Evolutionary conservation across 2,329 filamentous ascomycete genomes (phyloP).

Genomic region (Fusarium chlamydosporum): DNA sequence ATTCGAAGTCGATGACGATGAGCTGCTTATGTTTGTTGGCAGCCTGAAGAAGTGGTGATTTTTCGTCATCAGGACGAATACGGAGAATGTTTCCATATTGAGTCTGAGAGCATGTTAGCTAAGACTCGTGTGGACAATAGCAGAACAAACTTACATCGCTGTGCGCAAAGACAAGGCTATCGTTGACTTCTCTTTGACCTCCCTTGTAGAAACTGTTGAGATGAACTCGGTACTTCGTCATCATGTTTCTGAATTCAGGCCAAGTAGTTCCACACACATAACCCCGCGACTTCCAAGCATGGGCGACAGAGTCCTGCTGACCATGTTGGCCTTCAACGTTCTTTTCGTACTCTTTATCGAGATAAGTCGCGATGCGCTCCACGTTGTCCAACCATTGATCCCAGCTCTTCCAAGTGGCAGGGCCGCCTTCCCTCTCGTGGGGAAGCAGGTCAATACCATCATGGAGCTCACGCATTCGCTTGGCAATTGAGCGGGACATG

Average conservation of each 20-base stretch:
- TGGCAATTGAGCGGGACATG: conserved; percentile 92
- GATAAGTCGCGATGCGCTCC: conserved; percentile 68
- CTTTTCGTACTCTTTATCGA: conserved; percentile 71
- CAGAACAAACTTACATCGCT: conserved; percentile 79
- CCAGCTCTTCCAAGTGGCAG: conserved; percentile 93
- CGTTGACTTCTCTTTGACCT: conserved; percentile 71
- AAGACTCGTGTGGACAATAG: neutral
- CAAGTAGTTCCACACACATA: conserved; percentile 88
- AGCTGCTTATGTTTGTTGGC: conserved; percentile 96
- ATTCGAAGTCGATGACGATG: conserved; percentile 98
- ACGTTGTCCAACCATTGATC: conserved; percentile 86
- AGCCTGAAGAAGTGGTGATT: conserved; percentile 88
- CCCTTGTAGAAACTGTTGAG: conserved; percentile 81
- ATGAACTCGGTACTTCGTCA: conserved; percentile 83
- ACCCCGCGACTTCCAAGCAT: conserved; percentile 76
- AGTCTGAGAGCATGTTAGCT: conserved; percentile 69
- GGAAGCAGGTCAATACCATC: conserved; percentile 90
- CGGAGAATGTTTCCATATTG: conserved; percentile 99
- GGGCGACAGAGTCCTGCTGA: conserved; percentile 50
- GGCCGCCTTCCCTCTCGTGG: conserved; percentile 81
- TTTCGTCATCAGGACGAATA: conserved; percentile 73
- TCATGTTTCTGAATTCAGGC: conserved; percentile 79
- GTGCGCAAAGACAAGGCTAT: conserved; percentile 92
- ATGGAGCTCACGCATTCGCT: conserved; percentile 96
- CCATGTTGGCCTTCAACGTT: conserved; percentile 47